Evolutionary conservation across 345 rosid species (phyloP).

Genomic region (Erysimum cheiranthoides): DNA sequence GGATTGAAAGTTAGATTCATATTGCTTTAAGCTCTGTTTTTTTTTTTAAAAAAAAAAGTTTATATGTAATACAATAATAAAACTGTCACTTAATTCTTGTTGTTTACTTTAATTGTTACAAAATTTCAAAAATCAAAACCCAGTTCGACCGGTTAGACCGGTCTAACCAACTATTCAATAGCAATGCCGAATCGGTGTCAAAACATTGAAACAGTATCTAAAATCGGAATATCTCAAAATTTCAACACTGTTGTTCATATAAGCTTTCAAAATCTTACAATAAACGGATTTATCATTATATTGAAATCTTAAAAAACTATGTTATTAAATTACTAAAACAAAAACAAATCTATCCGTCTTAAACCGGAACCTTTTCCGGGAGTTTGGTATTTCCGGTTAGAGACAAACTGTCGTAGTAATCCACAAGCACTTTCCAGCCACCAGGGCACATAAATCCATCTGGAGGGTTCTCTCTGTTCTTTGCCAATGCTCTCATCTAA

Average conservation of each 20-base stretch:
- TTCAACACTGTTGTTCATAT: not conserved
- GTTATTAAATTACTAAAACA: conserved; percentile 17
- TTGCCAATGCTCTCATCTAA: conserved; percentile 93
- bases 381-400: conserved; percentile 51
- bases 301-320: not conserved
- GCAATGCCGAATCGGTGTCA: too few species aligned
- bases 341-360: conserved; percentile 29
- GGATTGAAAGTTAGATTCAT: not conserved
- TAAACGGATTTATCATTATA: not conserved
- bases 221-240: not conserved
- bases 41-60: not conserved
- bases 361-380: conserved; percentile 67
- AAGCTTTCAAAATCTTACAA: conserved; percentile 31
- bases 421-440: conserved; percentile 90
- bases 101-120: too few species aligned
- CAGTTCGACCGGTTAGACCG: too few species aligned
- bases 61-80: not conserved
- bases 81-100: not conserved
- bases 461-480: conserved; percentile 92
- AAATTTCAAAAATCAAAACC: too few species aligned
- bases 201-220: too few species aligned
- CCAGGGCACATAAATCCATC: conserved; percentile 97
- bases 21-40: not conserved
- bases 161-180: too few species aligned
- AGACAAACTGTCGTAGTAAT: conserved; percentile 76